Percentiles rank a stretch among this genome's conserved stretches.
Conservation (phyloP, 2,329 filamentous ascomycete genomes). For the Fusarium brachygibbosum region DNA sequence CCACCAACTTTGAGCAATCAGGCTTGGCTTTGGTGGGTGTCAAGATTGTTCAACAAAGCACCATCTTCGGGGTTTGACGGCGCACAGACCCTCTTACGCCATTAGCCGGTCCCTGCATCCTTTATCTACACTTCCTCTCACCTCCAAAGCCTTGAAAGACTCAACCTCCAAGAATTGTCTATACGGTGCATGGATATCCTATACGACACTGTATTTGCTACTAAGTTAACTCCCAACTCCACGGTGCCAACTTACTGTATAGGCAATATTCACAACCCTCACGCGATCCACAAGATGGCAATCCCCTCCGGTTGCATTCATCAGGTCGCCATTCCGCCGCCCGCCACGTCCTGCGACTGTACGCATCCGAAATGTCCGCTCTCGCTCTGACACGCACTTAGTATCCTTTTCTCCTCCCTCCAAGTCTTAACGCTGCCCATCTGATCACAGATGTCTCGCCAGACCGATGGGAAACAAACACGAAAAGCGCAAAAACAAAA, state of each 20-base stretch:
- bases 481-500: constrained; percentile 6
- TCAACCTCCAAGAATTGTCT: constrained; percentile 50
- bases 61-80: constrained; percentile 18
- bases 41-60: constrained; percentile 30
- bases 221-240: background rate
- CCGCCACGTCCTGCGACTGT: constrained; percentile 43
- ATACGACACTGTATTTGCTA: constrained; percentile 32
- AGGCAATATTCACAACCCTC: constrained; percentile 46
- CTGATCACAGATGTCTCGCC: constrained; percentile 8
- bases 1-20: constrained; percentile 34
- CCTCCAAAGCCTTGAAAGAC: constrained; percentile 31
- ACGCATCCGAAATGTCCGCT: constrained; percentile 31
- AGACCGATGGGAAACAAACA: background rate
- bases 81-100: constrained; percentile 40
- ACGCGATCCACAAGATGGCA: constrained; percentile 46
- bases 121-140: constrained; percentile 46
- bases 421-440: constrained; percentile 3
- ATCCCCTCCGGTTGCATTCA: constrained; percentile 47
- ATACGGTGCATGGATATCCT: constrained; percentile 47
- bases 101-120: constrained; percentile 47
- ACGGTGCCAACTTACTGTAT: constrained; percentile 46
- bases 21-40: constrained; percentile 29
- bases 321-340: constrained; percentile 39
- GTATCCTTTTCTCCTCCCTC: constrained; percentile 30
- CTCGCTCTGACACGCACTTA: constrained; percentile 25